Base-by-base conservation (phyloP, 805 yeast genomes). In the Henningerozyma blattae region DNA sequence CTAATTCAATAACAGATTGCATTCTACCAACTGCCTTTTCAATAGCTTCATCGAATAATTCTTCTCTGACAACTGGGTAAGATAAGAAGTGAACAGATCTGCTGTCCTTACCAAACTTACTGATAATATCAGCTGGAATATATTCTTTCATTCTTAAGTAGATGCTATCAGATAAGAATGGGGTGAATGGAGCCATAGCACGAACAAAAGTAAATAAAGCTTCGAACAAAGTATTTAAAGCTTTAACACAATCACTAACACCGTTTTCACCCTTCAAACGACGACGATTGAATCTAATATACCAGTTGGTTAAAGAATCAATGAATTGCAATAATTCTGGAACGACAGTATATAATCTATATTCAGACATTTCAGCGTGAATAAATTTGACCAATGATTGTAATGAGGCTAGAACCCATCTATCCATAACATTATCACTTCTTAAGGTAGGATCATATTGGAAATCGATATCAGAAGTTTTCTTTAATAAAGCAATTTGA, bases 161-260 rank as follows among this genome's bases (percentile, higher is more conserved):
- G 48, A 91, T 82, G 51, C 73, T 75, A 53, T 91, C 99, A 32
- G 97, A 68, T 59, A 93, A 68, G 70, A 79, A 93, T 44, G 99
- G 99, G 34, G 97, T 87, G 65, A 91, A 91, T 45, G 99, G 98
- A 38, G 97, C 97, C 96, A 91, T 89, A 32, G 95, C 93, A 57
- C 96, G 77, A 33, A 75, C 79, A 52, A 91, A 75, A 30, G 85
- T 84, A 59, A 82, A 81, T 48, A 87, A 67, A 22, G 91, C 94
- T 58, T 86, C 95, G 37, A 87, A 77, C 59, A 91, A 67, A 17
- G 96, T 82, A 64, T 91, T 91, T 52, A 91, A 71, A 31, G 95
- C 95, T 50, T 72, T 72, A 47, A 75, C 59, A 49, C 95, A 80
- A 55, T 91, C 98, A 36, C 75, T 79, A 33, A 73, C 61, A 40